Evolutionary conservation across 371 early-diverging fungal genomes (phyloP), one percentile per base, ranked within the genome.

Genomic region (Saksenaea vasiformis): DNA sequence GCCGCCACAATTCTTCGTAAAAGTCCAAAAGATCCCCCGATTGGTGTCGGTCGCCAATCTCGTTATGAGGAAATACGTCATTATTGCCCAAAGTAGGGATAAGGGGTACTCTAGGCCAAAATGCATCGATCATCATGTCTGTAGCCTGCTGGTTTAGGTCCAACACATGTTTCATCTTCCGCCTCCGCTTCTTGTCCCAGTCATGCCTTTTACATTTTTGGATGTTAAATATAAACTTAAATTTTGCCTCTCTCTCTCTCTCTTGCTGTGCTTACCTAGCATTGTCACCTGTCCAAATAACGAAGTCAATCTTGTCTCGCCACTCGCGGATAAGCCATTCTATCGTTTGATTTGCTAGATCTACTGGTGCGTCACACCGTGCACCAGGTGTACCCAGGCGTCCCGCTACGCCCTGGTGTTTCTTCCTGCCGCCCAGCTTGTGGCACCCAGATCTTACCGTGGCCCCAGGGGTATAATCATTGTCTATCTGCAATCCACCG

Each of bases 231-330:
- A 39, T 22, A 41, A 44, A n/a, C 17, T 43, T 14, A 28, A 26
- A 31, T 5, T 56, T 34, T n/a, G n/a, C n/a, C n/a, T n/a, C n/a
- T n/a, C n/a, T n/a, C n/a, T n/a, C n/a, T 36, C 14, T 26, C 27
- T 39, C 5, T 10, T 28, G 24, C 44, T 64, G n/a, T n/a, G n/a
- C n/a, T 65, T 77, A 88, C 89, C 87, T 79, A 24, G 88, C 83
- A 75, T 88, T 91, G 66, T 92, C 93, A 14, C 93, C 93, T 5
- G 93, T 93, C 87, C 91, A 92, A 13, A 91, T 68, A 1, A 93
- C 86, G 80, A 94, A 94, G 62, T 94, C 93, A 41, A 91, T 73
- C 28, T 80, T 70, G 31, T 78, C 75, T 37, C 69, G 71, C 82
- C 87, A 77, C 41, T 86, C 73, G 27, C 66, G 62, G n/a, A 74